Evolutionary conservation across 164 flowering plant genomes (phyloP), one percentile per base, ranked within the genome.

Genomic region (Tetrastigma voinierianum): DNA sequence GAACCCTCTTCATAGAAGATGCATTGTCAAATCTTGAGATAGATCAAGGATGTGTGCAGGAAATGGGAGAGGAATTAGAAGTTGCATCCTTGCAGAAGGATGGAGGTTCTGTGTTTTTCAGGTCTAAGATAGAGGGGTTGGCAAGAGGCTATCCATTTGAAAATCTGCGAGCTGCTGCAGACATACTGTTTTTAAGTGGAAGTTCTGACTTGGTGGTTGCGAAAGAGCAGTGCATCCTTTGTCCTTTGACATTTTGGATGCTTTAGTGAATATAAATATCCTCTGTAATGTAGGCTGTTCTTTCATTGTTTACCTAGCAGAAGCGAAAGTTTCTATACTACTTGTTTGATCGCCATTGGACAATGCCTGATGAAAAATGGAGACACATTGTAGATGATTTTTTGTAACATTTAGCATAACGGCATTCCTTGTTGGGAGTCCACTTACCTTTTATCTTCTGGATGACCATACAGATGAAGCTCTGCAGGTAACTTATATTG

Each of bases 211-310:
- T 90, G 82, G 91, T 91, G 61, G 82, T 93, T 67, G 97, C 99
- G 9, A 96, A 96, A n/a, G 77, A 71, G 97, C 99, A 49, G 93
- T 74, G 99, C 93, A 96, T 96, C 97, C 99, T 84, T 74, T 74
- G 32, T 53, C 11, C 43, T 15, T 63, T 40, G 9, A 57, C 7
- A 12, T 21, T 51, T 40, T 14, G 17, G 10, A n/a, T 56, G 48
- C 53, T 68, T 61, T 59, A 18, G 51, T 23, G 16, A 10, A 32
- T 44, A 49, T 23, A 51, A 16, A 18, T 48, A 25, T 13, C 40
- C 58, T 5, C 4, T 16, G 2, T n/a, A 32, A 13, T 43, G 18
- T 48, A 46, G 21, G 40, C 23, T 32, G 44, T 52, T 61, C 17
- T 60, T 49, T 24, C 21, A 32, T 72, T 51, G 5, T 70, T 68